phyloP scores from a whole-genome alignment of 305 asterid species.

The Fraxinus xanthoxyloides region DNA sequence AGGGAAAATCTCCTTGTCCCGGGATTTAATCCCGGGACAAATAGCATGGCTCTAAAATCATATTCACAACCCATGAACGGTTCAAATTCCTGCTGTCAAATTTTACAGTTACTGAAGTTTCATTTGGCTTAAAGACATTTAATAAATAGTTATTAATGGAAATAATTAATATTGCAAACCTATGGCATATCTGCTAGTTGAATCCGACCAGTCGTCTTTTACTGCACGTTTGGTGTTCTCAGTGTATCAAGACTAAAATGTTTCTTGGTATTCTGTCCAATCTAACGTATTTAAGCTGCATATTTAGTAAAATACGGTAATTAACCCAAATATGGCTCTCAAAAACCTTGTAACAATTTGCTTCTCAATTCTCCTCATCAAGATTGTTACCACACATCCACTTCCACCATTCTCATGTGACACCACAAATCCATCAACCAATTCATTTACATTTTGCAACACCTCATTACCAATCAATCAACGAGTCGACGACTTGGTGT shows the following conservation, averaged over 20 bases:
- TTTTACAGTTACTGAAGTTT: not conserved
- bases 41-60: no score
- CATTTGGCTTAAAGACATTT: not conserved
- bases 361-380: conserved; percentile 11
- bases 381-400: conserved; percentile 20
- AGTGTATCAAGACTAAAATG: not conserved
- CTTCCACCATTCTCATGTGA: conserved; percentile 72
- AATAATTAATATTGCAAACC: not conserved
- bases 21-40: no score
- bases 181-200: not conserved
- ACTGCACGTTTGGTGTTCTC: not conserved
- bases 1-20: no score
- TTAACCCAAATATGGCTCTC: conserved; percentile 12
- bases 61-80: not conserved
- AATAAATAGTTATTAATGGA: not conserved
- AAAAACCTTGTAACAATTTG: conserved; percentile 13
- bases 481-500: conserved; percentile 53
- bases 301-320: not conserved
- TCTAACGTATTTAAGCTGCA: not conserved
- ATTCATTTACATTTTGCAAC: conserved; percentile 52
- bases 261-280: not conserved
- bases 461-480: conserved; percentile 32
- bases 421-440: conserved; percentile 37
- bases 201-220: not conserved
- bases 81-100: not conserved